Evolutionary conservation across 768 basidiomycete species (phyloP).

Genomic region (Podaxis pistillaris): DNA sequence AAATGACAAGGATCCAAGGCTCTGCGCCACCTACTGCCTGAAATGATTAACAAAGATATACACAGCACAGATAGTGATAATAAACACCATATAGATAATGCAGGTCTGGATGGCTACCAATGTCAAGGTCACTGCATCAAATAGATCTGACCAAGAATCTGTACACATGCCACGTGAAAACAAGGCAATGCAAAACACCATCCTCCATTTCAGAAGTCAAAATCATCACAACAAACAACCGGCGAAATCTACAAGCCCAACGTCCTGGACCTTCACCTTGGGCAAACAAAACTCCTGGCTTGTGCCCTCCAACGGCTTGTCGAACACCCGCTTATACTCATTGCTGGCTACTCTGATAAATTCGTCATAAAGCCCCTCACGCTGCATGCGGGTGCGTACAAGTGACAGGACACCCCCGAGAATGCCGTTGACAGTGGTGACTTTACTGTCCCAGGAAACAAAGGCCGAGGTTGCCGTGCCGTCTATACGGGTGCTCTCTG

Average conservation of each 20-base stretch:
- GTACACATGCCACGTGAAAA: no score
- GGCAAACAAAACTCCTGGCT: slow-evolving; percentile 20
- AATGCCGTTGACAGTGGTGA: slow-evolving; percentile 23
- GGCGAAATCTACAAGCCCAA: slow-evolving; percentile 20
- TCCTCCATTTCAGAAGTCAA: no score
- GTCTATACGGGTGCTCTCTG: slow-evolving; percentile 23
- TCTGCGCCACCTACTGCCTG: no score
- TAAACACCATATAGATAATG: no score
- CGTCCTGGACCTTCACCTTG: slow-evolving; percentile 11
- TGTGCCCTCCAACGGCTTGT: slow-evolving; percentile 11
- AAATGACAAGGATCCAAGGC: no score
- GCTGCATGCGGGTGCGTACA: slow-evolving; percentile 20
- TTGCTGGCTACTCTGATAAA: slow-evolving; percentile 16
- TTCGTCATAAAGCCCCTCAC: slow-evolving; percentile 19
- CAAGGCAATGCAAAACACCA: no score
- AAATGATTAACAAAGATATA: no score
- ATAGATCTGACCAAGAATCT: no score
- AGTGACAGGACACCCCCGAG: slow-evolving; percentile 21
- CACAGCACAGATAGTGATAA: no score
- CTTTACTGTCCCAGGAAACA: slow-evolving; percentile 26
- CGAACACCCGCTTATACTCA: slow-evolving; percentile 19
- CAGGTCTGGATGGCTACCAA: no score
- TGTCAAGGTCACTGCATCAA: no score
- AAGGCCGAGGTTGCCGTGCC: slow-evolving; percentile 23
- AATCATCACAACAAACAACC: slow-evolving; percentile 12